Evolutionary conservation across 148 eudicot genomes (phyloP).

Genomic region (Polygonum aviculare): DNA sequence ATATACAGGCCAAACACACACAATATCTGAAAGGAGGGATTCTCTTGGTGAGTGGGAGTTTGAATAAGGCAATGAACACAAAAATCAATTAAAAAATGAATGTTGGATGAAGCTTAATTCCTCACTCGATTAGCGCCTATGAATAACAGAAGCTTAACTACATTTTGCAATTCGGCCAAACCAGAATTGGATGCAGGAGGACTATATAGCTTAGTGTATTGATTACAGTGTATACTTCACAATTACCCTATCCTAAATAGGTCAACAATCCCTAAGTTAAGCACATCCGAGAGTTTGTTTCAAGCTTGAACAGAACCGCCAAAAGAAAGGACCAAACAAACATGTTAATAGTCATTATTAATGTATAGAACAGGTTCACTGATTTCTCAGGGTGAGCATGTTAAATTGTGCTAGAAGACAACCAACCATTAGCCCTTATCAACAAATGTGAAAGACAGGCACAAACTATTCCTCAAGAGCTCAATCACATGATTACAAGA

Average conservation of each 20-base stretch:
- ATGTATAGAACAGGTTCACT: not conserved
- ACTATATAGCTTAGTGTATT: not conserved
- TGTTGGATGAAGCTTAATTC: not conserved
- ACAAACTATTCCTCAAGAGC: not conserved
- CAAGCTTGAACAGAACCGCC: no score
- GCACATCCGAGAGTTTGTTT: not conserved
- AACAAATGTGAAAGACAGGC: slow-evolving; percentile 13
- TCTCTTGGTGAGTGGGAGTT: not conserved
- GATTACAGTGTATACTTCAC: not conserved
- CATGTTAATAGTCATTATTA: not conserved
- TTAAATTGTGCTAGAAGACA: slow-evolving; percentile 19
- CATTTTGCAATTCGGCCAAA: not conserved
- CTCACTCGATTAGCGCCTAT: not conserved
- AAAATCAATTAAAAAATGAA: not conserved
- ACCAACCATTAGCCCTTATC: slow-evolving; percentile 25
- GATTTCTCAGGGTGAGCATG: not conserved
- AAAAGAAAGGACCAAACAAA: not conserved
- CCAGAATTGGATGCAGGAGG: not conserved
- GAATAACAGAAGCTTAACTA: not conserved
- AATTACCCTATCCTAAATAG: not conserved
- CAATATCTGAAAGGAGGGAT: slow-evolving; percentile 39
- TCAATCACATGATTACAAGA: slow-evolving; percentile 1
- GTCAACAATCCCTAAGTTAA: not conserved
- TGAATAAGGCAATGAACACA: not conserved
- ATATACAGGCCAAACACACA: slow-evolving; percentile 69